These are phyloP conservation scores for Cutaneotrichosporon cyanovorans DNA, from an alignment of 1,284 basidiomycete genomes.

Conservation along the genomic window DNA sequence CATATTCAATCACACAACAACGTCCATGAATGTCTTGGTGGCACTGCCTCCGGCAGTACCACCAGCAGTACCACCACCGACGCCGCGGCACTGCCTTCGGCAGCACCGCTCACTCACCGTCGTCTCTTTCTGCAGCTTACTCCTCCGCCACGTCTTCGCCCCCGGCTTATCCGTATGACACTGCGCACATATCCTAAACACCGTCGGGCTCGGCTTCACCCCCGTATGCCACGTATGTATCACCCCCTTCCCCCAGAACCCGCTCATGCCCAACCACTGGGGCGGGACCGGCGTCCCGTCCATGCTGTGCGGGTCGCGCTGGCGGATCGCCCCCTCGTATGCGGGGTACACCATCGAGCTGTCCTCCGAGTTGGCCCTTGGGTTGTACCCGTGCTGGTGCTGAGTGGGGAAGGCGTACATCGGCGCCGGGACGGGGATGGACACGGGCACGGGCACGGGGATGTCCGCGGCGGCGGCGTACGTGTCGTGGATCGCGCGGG, in stretches of 20 bases:
- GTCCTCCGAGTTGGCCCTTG: too few species aligned
- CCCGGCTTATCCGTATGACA: conserved; percentile 10
- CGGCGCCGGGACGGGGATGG: too few species aligned
- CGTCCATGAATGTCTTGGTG: too few species aligned
- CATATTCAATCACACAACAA: too few species aligned
- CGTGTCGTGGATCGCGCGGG: too few species aligned
- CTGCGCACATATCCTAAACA: conserved; percentile 7
- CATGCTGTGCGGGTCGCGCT: not conserved
- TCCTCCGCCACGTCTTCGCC: conserved; percentile 13
- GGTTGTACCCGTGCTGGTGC: too few species aligned
- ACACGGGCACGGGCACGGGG: too few species aligned
- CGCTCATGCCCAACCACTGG: not conserved
- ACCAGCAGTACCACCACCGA: too few species aligned
- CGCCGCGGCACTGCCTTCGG: too few species aligned
- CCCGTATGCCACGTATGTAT: conserved; percentile 2
- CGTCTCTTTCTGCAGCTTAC: conserved; percentile 2
- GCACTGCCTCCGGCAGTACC: too few species aligned
- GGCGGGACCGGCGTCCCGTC: not conserved
- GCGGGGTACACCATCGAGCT: not conserved
- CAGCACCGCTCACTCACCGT: conserved; percentile 3
- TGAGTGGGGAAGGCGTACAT: too few species aligned
- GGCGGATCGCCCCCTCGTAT: not conserved
- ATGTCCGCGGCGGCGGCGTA: too few species aligned
- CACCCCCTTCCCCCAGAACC: conserved; percentile 1
- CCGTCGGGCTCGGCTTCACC: not conserved